A percentile compares a stretch with the other conserved stretches of the same genome.
Evolutionary conservation across 331 rosid species (phyloP).

Genomic region (Quercus tomentella): DNA sequence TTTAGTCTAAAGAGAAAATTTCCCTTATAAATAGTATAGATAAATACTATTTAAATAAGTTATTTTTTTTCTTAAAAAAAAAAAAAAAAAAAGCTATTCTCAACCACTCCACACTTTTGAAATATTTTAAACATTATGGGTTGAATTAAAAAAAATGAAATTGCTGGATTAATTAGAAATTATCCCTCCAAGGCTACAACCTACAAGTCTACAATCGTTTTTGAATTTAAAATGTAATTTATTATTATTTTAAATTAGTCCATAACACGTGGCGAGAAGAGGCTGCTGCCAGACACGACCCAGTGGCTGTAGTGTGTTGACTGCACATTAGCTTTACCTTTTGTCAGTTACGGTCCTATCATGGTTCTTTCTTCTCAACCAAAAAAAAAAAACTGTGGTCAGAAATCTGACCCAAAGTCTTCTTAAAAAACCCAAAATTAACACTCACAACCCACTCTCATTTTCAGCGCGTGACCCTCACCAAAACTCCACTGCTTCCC

Average conservation of each 20-base stretch:
- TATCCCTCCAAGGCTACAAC: too few species aligned
- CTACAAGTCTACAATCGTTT: too few species aligned
- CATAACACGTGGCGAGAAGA: background rate
- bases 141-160: too few species aligned
- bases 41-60: too few species aligned
- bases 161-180: too few species aligned
- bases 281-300: background rate
- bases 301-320: background rate
- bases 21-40: fast-evolving
- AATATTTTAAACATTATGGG: too few species aligned
- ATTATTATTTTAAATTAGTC: too few species aligned
- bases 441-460: background rate
- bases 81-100: too few species aligned
- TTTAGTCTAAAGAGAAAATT: fast-evolving
- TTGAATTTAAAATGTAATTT: too few species aligned
- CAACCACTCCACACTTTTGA: too few species aligned
- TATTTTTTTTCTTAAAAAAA: too few species aligned
- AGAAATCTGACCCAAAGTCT: background rate
- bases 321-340: background rate
- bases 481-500: background rate
- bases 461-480: background rate
- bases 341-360: background rate
- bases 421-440: background rate
- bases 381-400: background rate
- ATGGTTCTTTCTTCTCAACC: background rate